These are phyloP conservation scores for Westerdykella ornata DNA, from an alignment of 2,329 filamentous ascomycete species.

Conservation along the genomic window DNA sequence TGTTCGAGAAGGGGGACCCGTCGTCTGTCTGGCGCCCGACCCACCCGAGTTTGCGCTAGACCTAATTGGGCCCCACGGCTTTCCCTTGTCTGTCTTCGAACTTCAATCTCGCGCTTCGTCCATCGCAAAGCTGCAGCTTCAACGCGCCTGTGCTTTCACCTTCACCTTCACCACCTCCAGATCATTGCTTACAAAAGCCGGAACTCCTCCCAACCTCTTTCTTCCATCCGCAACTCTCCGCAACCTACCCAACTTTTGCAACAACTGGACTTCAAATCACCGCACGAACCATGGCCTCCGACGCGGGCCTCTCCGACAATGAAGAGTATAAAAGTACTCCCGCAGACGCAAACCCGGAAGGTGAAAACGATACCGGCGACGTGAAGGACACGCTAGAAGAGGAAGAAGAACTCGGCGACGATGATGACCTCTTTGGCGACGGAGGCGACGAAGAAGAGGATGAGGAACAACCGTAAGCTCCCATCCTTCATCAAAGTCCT, in stretches of 20 bases:
- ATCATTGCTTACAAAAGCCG: background rate
- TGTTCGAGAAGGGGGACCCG: conserved; percentile 24
- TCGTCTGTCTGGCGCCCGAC: background rate
- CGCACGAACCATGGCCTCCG: conserved; percentile 33
- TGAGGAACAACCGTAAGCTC: conserved; percentile 26
- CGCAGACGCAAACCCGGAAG: background rate
- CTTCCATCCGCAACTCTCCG: background rate
- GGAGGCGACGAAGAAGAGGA: conserved; percentile 36
- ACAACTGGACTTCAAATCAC: conserved; percentile 1
- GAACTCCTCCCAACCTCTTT: background rate
- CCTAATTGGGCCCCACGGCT: conserved; percentile 14
- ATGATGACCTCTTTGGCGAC: conserved; percentile 45
- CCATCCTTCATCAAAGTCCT: background rate
- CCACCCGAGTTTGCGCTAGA: conserved; percentile 12
- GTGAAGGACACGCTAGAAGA: conserved; percentile 27
- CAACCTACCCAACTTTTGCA: background rate
- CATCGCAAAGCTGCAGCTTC: conserved; percentile 7
- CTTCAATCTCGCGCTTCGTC: conserved; percentile 10
- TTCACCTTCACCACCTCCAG: background rate
- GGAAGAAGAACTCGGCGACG: conserved; percentile 30
- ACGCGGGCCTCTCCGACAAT: conserved; percentile 5
- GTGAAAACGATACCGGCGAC: conserved; percentile 12
- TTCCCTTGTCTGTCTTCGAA: conserved; percentile 16
- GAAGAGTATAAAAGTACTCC: background rate
- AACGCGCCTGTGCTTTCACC: background rate